Conservation (phyloP, 164 flowering plant genomes). For the Vitis rupestris region DNA sequence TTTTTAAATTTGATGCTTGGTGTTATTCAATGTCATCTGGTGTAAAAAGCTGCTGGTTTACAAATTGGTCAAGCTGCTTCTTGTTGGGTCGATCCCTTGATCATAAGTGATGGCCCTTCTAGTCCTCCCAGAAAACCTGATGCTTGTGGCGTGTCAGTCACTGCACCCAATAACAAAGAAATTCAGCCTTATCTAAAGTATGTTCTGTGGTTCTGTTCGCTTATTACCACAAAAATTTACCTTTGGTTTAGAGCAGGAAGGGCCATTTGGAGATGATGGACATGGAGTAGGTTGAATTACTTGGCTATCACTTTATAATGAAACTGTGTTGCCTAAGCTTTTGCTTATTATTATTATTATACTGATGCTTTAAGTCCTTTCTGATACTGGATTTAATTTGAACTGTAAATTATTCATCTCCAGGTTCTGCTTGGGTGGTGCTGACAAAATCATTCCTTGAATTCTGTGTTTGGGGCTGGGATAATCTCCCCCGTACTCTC, state of each 20-base stretch:
- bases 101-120: too few species aligned
- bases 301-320: neutral
- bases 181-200: too few species aligned
- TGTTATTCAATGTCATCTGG: too few species aligned
- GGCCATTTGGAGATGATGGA: neutral
- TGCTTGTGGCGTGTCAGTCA: too few species aligned
- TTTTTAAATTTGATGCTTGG: too few species aligned
- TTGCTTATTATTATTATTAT: neutral
- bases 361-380: neutral
- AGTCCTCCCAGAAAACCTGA: too few species aligned
- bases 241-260: neutral
- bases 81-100: too few species aligned
- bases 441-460: slow-evolving; percentile 68
- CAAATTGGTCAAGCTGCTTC: too few species aligned
- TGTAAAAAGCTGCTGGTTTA: too few species aligned
- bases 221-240: neutral
- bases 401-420: neutral
- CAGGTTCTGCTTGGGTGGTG: slow-evolving; percentile 76
- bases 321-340: too few species aligned
- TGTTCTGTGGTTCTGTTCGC: too few species aligned
- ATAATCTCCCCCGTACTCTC: slow-evolving; percentile 84
- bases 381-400: neutral
- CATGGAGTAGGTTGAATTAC: neutral
- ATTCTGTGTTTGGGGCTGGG: slow-evolving; percentile 82
- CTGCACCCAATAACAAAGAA: too few species aligned